phyloP scores from a whole-genome alignment of 78 protist genomes.

The Pigoraptor vietnamica region DNA sequence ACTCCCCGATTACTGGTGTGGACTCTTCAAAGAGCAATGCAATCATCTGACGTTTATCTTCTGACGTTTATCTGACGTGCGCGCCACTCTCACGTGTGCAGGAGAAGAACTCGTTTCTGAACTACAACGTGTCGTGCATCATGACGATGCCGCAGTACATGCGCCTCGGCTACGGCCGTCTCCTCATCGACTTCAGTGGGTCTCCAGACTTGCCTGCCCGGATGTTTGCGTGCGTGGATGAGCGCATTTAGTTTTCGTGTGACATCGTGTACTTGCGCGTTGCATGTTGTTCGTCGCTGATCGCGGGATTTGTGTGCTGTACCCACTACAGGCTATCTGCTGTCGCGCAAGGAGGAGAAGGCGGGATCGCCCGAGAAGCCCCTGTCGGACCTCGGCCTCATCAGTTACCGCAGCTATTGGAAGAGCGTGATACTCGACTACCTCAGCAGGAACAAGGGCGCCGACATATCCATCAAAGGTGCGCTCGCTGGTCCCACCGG shows the following conservation, averaged over 20 bases:
- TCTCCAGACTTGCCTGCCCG: neutral
- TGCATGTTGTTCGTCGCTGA: neutral
- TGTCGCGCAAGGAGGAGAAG: constrained; percentile 75
- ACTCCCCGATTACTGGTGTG: no score
- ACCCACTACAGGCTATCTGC: constrained; percentile 67
- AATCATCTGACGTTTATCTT: no score
- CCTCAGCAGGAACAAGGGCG: constrained; percentile 37
- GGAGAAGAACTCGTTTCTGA: constrained; percentile 75
- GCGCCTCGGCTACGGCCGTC: constrained; percentile 90
- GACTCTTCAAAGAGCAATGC: no score
- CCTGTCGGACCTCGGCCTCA: constrained; percentile 92
- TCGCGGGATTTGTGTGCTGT: neutral
- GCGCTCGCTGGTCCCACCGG: neutral
- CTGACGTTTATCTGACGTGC: neutral
- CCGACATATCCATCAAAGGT: constrained; percentile 51
- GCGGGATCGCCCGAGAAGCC: constrained; percentile 98
- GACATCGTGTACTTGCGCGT: no score
- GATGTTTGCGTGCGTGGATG: neutral
- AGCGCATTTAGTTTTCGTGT: neutral
- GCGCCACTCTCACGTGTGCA: neutral
- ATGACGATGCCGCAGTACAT: constrained; percentile 88
- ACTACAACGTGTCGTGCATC: constrained; percentile 95
- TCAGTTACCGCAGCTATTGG: constrained; percentile 87
- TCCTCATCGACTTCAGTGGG: constrained; percentile 80
- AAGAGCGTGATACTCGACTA: constrained; percentile 2